phyloP scores from a whole-genome alignment of 2,329 filamentous ascomycete genomes.

The Periconia digitata region DNA sequence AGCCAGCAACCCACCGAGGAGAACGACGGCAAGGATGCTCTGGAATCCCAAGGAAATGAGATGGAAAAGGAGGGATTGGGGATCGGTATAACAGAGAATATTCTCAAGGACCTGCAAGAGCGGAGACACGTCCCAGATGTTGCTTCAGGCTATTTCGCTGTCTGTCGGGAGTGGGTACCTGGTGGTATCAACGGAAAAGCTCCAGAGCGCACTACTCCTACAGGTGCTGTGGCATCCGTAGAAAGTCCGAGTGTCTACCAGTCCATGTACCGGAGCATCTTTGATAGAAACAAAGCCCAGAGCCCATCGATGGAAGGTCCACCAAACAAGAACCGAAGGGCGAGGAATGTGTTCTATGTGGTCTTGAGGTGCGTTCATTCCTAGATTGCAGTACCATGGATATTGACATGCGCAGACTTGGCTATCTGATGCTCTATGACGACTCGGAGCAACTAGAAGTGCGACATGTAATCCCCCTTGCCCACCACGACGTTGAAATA shows the following conservation, averaged over 20 bases:
- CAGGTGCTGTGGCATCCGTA: slow-evolving; percentile 73
- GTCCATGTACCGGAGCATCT: slow-evolving; percentile 95
- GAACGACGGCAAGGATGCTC: background rate
- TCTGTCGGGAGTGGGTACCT: slow-evolving; percentile 88
- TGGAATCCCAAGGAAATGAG: background rate
- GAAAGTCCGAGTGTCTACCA: slow-evolving; percentile 95
- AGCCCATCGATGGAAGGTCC: slow-evolving; percentile 56
- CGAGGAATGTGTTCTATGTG: slow-evolving; percentile 90
- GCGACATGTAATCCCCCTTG: slow-evolving; percentile 89
- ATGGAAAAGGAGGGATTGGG: slow-evolving; percentile 2
- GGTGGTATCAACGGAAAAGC: slow-evolving; percentile 92
- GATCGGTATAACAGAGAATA: background rate
- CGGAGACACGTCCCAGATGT: slow-evolving; percentile 67
- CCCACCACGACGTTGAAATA: slow-evolving; percentile 81
- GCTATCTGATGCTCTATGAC: slow-evolving; percentile 96
- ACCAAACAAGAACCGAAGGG: slow-evolving; percentile 59
- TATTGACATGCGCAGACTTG: slow-evolving; percentile 51
- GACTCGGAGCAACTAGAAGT: slow-evolving; percentile 94
- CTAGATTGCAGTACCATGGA: background rate
- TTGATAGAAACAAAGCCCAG: slow-evolving; percentile 71
- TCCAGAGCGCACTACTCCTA: slow-evolving; percentile 79
- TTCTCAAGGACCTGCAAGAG: slow-evolving; percentile 4
- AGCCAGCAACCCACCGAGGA: background rate
- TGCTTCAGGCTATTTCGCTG: slow-evolving; percentile 91
- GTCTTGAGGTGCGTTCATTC: slow-evolving; percentile 67